Evolutionary conservation across 2,329 filamentous ascomycete genomes (phyloP), one percentile per base, ranked within the genome.

Genomic region (Achaetomium macrosporum): DNA sequence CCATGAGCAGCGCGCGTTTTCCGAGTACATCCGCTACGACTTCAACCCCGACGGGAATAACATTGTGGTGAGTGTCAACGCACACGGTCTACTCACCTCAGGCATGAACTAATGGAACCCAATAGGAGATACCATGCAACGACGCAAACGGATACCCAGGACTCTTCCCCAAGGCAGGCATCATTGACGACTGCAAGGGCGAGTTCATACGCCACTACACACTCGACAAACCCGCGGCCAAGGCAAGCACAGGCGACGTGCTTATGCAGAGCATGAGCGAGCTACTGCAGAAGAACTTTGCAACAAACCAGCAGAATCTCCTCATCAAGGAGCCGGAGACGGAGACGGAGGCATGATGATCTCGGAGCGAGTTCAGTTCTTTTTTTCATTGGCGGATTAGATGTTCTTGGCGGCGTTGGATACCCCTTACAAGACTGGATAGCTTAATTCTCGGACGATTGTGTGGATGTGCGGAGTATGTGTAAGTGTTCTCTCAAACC

Each of bases 21-120:
- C 51, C 17, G 51, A 53, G 31, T 53, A 49, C 46, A 53, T 53
- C 29, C 51, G 51, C 13, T 49, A 49, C 40, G 51, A 53, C 13
- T 49, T 48, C 19, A 53, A 53, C 25, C 51, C 51, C 4, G 5
- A 31, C 16, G 51, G 51, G 6, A 35, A 53, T 45, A 53, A 53
- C 40, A 49, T 49, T 42, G 45, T 53, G 12, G 50, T 52, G 19
- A 36, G 50, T 35, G 30, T 12, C 13, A 8, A 10, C 19, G 17
- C 25, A n/a, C n/a, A 25, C 4, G 4, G 25, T 25, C 25, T 25
- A 25, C 25, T 25, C 7, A 4, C 25, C 25, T 7, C 25, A 25
- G 25, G 25, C 25, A 25, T 7, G 25, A 25, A 25, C 7, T 25
- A 25, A 25, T 7, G 35, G 10, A 16, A 25, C 25, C 25, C 33